Percentiles rank a stretch among this genome's conserved stretches.
Evolutionary conservation across 2,329 filamentous ascomycete species (phyloP).

Genomic region (Neonectria ditissima): DNA sequence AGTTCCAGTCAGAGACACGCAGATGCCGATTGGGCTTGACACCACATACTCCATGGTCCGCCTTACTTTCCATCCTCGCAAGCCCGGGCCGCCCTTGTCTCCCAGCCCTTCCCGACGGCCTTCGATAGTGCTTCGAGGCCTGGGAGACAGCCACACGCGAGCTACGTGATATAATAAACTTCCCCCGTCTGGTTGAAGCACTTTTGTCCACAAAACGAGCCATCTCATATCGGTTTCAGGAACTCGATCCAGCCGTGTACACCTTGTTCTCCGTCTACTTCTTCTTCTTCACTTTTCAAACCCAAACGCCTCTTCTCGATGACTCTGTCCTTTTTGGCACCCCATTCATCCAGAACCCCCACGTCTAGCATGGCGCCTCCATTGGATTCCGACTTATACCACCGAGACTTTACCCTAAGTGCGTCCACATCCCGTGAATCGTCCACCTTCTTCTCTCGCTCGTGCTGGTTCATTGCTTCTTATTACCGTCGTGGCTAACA

Average conservation of each 20-base stretch:
- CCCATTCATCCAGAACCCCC: conserved; percentile 11
- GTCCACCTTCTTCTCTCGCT: not conserved
- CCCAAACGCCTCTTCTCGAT: conserved; percentile 5
- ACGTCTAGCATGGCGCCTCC: conserved; percentile 20
- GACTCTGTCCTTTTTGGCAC: conserved; percentile 25
- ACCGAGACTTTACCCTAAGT: conserved; percentile 18
- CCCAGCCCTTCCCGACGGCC: not conserved
- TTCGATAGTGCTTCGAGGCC: not conserved
- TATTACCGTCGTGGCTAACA: too few species aligned
- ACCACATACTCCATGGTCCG: not conserved
- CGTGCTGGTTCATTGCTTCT: too few species aligned
- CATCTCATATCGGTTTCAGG: not conserved
- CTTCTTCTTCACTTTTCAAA: not conserved
- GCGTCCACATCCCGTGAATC: not conserved
- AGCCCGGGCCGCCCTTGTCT: not conserved
- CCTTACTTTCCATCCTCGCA: not conserved
- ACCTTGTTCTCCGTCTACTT: too few species aligned
- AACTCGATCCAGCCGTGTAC: not conserved
- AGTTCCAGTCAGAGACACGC: not conserved
- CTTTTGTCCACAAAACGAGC: conserved; percentile 4
- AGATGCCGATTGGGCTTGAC: not conserved
- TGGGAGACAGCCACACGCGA: not conserved
- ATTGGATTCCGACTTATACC: conserved; percentile 10
- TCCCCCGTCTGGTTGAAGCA: conserved; percentile 10
- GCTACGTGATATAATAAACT: not conserved